Conservation (phyloP, 1,284 basidiomycete species). For the Boletus mariae region DNA sequence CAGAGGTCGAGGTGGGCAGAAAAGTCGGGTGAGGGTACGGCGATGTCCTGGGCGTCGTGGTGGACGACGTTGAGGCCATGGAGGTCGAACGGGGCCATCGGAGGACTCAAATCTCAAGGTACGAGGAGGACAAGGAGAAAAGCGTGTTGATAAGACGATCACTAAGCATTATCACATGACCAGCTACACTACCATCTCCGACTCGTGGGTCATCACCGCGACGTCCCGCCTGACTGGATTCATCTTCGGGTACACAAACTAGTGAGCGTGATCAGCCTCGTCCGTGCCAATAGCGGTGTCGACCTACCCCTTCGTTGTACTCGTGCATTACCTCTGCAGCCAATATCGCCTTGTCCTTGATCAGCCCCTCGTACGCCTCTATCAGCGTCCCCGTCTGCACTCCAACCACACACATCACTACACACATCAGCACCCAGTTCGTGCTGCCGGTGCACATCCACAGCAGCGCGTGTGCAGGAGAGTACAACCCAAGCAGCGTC, state of each 20-base stretch:
- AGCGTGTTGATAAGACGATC: slow-evolving; percentile 20
- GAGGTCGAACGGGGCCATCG: slow-evolving; percentile 50
- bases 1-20: slow-evolving; percentile 79
- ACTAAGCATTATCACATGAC: slow-evolving; percentile 20
- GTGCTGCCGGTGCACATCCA: slow-evolving; percentile 67
- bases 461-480: slow-evolving; percentile 67
- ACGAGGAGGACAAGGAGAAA: not conserved
- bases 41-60: slow-evolving; percentile 51
- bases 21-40: slow-evolving; percentile 65
- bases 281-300: not conserved
- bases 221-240: slow-evolving; percentile 74
- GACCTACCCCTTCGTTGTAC: slow-evolving; percentile 72
- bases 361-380: slow-evolving; percentile 49
- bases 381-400: slow-evolving; percentile 49
- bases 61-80: slow-evolving; percentile 78
- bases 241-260: slow-evolving; percentile 82
- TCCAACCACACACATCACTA: slow-evolving; percentile 61
- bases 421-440: slow-evolving; percentile 70
- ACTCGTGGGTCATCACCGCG: slow-evolving; percentile 81
- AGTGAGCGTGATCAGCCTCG: slow-evolving; percentile 2
- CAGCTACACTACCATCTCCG: slow-evolving; percentile 55
- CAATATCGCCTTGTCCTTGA: slow-evolving; percentile 76
- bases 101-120: no score
- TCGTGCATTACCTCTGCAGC: slow-evolving; percentile 82
- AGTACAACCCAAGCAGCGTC: slow-evolving; percentile 69